phyloP scores from a whole-genome alignment of 2,329 filamentous ascomycete genomes.

The Fusarium buxicola region DNA sequence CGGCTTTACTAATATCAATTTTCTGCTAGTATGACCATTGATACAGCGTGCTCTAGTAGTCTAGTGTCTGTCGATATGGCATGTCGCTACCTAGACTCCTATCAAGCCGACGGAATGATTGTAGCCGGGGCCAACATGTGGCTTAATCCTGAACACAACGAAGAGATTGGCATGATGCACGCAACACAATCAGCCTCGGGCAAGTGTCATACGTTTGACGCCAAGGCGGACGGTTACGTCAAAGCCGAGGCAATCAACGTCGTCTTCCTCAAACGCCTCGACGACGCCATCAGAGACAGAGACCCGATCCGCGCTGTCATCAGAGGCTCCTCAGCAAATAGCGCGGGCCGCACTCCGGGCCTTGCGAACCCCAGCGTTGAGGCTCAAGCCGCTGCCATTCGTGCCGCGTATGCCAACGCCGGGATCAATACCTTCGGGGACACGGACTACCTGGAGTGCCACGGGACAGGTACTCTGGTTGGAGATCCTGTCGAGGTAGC shows the following conservation, averaged over 20 bases:
- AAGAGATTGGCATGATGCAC: too few species aligned
- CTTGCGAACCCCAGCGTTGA: constrained; percentile 49
- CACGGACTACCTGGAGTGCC: constrained; percentile 52
- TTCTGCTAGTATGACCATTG: constrained; percentile 62
- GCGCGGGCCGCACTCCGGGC: constrained; percentile 49
- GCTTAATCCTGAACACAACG: constrained; percentile 57
- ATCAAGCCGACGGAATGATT: constrained; percentile 42
- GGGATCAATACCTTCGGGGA: constrained; percentile 37
- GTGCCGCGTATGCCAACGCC: constrained; percentile 46
- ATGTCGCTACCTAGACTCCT: constrained; percentile 25
- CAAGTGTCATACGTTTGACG: constrained; percentile 48
- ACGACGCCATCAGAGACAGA: constrained; percentile 55
- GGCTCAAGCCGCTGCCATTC: constrained; percentile 49
- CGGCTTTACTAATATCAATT: too few species aligned
- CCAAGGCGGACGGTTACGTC: constrained; percentile 57
- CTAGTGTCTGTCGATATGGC: constrained; percentile 60
- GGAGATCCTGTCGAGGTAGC: constrained; percentile 53
- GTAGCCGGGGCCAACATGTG: constrained; percentile 57
- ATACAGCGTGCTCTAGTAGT: constrained; percentile 63
- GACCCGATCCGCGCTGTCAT: constrained; percentile 53
- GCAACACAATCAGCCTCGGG: constrained; percentile 43
- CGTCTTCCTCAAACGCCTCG: constrained; percentile 57
- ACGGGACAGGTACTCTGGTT: constrained; percentile 54
- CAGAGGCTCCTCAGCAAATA: constrained; percentile 47
- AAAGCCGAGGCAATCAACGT: constrained; percentile 58